phyloP scores from a whole-genome alignment of 352 stramenopile species.

The Phytopythium cucurbitacearum region DNA sequence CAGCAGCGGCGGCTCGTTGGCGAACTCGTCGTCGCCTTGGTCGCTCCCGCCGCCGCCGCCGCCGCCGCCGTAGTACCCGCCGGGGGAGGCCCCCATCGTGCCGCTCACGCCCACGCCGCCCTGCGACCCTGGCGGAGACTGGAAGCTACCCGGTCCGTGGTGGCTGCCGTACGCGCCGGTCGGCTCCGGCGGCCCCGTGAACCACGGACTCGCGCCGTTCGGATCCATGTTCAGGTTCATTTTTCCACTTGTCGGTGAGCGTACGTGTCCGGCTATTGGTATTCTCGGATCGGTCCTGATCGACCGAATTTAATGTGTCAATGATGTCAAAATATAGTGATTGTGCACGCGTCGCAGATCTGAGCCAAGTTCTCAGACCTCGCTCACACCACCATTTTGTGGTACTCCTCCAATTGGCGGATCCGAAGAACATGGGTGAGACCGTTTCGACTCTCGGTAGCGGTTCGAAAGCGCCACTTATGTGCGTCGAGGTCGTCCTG shows the following conservation, averaged over 20 bases:
- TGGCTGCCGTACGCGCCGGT: constrained; percentile 11
- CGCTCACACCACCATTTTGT: no score
- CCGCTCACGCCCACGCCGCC: constrained; percentile 13
- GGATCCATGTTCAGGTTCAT: constrained; percentile 85
- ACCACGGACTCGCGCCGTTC: constrained; percentile 63
- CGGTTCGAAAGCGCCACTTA: no score
- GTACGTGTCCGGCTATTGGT: no score
- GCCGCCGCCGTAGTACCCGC: constrained; percentile 18
- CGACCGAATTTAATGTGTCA: no score
- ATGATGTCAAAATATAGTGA: no score
- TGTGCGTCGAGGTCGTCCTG: no score
- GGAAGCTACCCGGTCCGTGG: constrained; percentile 6
- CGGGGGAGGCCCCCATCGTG: constrained; percentile 17
- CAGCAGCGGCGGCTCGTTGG: constrained; percentile 95
- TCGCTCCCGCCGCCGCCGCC: constrained; percentile 20
- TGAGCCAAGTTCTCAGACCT: no score
- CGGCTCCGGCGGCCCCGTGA: constrained; percentile 41
- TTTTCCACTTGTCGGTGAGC: not conserved
- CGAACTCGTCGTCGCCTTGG: constrained; percentile 85
- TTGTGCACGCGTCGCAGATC: no score
- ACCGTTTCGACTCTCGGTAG: no score
- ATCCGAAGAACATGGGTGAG: no score
- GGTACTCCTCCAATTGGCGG: no score
- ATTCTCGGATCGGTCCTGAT: no score
- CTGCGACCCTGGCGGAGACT: constrained; percentile 13